Percentiles rank a stretch among this genome's conserved stretches.
Conservation (phyloP, 768 basidiomycete species). For the Agrocybe praecox region DNA sequence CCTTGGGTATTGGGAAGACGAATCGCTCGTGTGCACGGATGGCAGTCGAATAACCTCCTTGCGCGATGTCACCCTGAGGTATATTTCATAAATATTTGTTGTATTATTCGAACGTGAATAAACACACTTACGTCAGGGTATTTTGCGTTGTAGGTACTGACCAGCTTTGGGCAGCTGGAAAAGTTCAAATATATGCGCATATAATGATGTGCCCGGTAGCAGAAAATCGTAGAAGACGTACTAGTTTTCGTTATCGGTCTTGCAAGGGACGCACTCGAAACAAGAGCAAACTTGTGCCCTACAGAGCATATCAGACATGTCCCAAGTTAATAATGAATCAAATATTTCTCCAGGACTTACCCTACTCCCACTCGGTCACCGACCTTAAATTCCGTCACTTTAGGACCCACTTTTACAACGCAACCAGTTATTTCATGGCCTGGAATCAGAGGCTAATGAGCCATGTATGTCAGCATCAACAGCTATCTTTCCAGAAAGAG, state of each 20-base stretch:
- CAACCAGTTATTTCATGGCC: slow-evolving; percentile 62
- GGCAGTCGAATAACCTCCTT: slow-evolving; percentile 52
- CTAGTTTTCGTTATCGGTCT: slow-evolving; percentile 57
- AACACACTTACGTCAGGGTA: slow-evolving; percentile 34
- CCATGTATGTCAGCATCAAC: neutral
- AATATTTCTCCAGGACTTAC: slow-evolving; percentile 22
- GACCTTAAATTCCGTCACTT: slow-evolving; percentile 55
- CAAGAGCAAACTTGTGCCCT: slow-evolving; percentile 53
- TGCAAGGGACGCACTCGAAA: slow-evolving; percentile 49
- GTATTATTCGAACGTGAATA: neutral
- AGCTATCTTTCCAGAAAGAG: neutral
- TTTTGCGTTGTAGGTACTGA: slow-evolving; percentile 43
- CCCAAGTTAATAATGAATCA: no score
- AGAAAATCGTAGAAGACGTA: slow-evolving; percentile 14
- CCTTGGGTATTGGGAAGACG: slow-evolving; percentile 60
- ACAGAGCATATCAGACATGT: slow-evolving; percentile 12
- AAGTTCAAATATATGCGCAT: neutral
- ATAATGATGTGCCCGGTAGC: neutral
- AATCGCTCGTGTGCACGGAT: slow-evolving; percentile 53
- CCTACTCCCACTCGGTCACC: slow-evolving; percentile 58
- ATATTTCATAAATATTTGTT: neutral
- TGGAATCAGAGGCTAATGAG: slow-evolving; percentile 33
- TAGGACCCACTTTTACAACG: slow-evolving; percentile 54
- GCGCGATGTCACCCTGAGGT: slow-evolving; percentile 33
- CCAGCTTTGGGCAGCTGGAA: slow-evolving; percentile 40